Percentiles rank a stretch among this genome's conserved stretches.
Evolutionary conservation across 2,329 filamentous ascomycete genomes (phyloP).

Genomic region (Rhinocladiella mackenziei): DNA sequence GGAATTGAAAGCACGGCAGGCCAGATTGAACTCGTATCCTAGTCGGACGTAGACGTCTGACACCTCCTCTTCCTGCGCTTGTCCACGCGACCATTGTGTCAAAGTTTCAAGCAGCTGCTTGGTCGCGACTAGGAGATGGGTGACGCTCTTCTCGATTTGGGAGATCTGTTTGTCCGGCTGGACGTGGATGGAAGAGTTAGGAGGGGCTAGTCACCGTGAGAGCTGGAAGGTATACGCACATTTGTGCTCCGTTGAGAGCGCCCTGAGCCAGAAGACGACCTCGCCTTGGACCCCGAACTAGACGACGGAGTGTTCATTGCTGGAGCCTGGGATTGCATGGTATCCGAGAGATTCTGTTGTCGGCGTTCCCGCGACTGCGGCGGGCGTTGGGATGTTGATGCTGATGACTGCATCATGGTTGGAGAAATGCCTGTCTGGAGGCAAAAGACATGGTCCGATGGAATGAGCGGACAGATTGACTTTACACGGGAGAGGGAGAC

Average conservation of each 20-base stretch:
- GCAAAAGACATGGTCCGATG: slow-evolving; percentile 2
- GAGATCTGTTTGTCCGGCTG: slow-evolving; percentile 74
- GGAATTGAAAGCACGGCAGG: slow-evolving; percentile 90
- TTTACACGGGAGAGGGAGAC: neutral
- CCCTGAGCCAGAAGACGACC: slow-evolving; percentile 21
- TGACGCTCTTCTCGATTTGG: slow-evolving; percentile 98
- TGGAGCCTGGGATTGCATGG: slow-evolving; percentile 13
- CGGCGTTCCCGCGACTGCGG: slow-evolving; percentile 19
- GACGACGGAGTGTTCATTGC: slow-evolving; percentile 14
- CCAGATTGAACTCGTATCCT: slow-evolving; percentile 99
- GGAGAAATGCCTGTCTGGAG: neutral
- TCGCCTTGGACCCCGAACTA: slow-evolving; percentile 13
- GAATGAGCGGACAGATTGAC: neutral
- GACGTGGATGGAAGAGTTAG: slow-evolving; percentile 3
- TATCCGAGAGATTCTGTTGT: slow-evolving; percentile 12
- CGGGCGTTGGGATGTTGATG: slow-evolving; percentile 15
- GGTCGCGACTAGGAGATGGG: slow-evolving; percentile 92
- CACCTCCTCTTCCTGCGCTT: slow-evolving; percentile 88
- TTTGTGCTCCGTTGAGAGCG: slow-evolving; percentile 29
- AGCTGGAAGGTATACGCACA: slow-evolving; percentile 43
- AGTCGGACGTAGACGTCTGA: slow-evolving; percentile 97
- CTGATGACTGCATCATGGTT: slow-evolving; percentile 14
- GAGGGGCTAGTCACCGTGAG: slow-evolving; percentile 22
- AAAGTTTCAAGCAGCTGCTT: slow-evolving; percentile 97
- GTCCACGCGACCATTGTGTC: slow-evolving; percentile 92